These are phyloP conservation scores for Phytophthora gonapodyides DNA, from an alignment of 352 stramenopile species.

Conservation along the genomic window DNA sequence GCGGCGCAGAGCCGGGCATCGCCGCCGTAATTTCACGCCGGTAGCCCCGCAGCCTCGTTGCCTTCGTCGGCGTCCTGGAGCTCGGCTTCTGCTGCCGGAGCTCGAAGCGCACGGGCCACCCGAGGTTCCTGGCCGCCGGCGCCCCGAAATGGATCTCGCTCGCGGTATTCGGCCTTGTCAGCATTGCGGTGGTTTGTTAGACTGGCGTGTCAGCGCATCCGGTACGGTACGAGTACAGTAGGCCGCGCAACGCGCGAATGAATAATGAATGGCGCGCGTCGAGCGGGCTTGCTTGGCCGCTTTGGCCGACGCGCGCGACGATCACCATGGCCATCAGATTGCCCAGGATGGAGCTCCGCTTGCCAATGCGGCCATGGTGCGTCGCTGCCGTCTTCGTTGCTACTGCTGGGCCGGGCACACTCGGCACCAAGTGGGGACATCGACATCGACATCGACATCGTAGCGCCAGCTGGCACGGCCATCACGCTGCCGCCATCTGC, in stretches of 20 bases:
- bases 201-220: constrained; percentile 3
- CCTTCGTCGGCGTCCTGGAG: too few relatives aligned
- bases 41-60: constrained; percentile 6
- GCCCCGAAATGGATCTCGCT: too few relatives aligned
- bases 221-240: constrained; percentile 29
- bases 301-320: constrained; percentile 1
- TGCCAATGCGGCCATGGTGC: not conserved
- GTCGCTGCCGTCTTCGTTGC: not conserved
- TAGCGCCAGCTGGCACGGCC: not conserved
- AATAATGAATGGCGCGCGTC: constrained; percentile 9
- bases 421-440: not conserved
- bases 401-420: too few relatives aligned
- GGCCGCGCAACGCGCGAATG: constrained; percentile 8
- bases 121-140: too few relatives aligned
- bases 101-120: too few relatives aligned
- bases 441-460: constrained; percentile 4
- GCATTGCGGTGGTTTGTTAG: constrained; percentile 18
- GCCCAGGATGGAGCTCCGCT: too few relatives aligned
- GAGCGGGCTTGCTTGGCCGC: not conserved
- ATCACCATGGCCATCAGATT: constrained; percentile 3
- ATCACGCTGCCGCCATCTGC: constrained; percentile 7
- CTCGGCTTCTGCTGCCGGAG: too few relatives aligned
- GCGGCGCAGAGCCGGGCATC: constrained; percentile 23
- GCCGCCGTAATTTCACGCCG: constrained; percentile 30
- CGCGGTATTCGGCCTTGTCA: too few relatives aligned